Evolutionary conservation across 495 filamentous ascomycete genomes (phyloP).

Genomic region (Penicillium paxilli): DNA sequence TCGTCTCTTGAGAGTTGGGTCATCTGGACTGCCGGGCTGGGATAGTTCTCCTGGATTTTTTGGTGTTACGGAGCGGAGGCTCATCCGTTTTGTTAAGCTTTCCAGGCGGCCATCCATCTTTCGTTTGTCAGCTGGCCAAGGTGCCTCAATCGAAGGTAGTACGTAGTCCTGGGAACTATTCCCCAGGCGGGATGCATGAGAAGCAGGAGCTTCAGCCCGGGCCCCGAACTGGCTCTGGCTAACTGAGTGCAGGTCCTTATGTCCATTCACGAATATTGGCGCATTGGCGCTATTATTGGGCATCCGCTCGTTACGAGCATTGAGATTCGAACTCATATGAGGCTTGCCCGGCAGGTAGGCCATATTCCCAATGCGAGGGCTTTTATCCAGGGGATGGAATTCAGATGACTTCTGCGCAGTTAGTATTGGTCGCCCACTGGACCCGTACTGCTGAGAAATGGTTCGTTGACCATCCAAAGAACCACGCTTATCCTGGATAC

Average conservation of each 20-base stretch:
- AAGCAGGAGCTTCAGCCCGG: constrained; percentile 12
- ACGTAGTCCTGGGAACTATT: constrained; percentile 30
- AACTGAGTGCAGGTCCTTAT: constrained; percentile 22
- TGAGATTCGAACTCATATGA: constrained; percentile 18
- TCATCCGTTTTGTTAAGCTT: constrained; percentile 34
- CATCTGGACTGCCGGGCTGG: constrained; percentile 14
- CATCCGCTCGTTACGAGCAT: constrained; percentile 18
- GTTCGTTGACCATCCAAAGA: constrained; percentile 12
- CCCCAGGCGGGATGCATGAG: constrained; percentile 17
- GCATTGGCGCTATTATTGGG: constrained; percentile 22
- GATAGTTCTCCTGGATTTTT: constrained; percentile 15
- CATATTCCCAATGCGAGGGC: constrained; percentile 15
- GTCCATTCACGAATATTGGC: constrained; percentile 42
- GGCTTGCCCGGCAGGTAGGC: constrained; percentile 13
- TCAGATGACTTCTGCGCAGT: constrained; percentile 30
- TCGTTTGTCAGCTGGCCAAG: constrained; percentile 27
- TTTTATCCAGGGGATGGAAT: constrained; percentile 18
- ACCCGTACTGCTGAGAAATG: constrained; percentile 4
- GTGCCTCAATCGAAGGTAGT: constrained; percentile 43
- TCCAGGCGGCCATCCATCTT: constrained; percentile 30
- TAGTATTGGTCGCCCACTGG: constrained; percentile 21
- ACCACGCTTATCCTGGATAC: constrained; percentile 10
- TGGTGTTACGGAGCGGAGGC: constrained; percentile 40
- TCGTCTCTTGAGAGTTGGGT: constrained; percentile 33
- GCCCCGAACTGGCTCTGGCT: constrained; percentile 18